Evolutionary conservation across 108 stramenopile genomes (phyloP).

Genomic region (Discostella stelligeroides): DNA sequence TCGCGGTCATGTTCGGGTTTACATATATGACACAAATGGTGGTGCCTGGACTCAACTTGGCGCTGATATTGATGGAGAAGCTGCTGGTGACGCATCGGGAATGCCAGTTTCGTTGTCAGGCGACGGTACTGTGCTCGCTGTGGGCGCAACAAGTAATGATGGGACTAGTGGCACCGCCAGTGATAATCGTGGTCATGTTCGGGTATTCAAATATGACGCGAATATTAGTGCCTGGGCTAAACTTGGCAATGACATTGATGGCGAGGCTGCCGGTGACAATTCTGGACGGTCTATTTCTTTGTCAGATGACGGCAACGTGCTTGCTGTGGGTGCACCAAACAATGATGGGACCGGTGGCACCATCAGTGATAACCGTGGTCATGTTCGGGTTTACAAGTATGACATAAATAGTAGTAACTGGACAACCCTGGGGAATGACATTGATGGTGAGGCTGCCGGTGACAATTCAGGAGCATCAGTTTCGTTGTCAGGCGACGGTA

Average conservation of each 20-base stretch:
- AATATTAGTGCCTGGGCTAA: too few species aligned
- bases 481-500: slow-evolving; percentile 24
- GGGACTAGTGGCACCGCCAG: too few species aligned
- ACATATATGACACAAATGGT: neutral
- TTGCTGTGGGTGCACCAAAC: slow-evolving; percentile 9
- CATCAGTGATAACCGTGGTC: too few species aligned
- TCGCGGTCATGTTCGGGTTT: neutral
- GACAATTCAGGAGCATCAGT: slow-evolving; percentile 5
- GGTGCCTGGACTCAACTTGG: slow-evolving; percentile 11
- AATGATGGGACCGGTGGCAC: neutral
- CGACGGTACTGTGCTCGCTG: too few species aligned
- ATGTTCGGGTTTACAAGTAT: slow-evolving; percentile 1
- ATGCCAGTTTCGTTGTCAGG: too few species aligned
- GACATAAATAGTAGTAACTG: slow-evolving; percentile 2
- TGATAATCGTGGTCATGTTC: too few species aligned
- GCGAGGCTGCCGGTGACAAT: too few species aligned
- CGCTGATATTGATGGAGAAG: too few species aligned
- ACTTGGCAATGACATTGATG: neutral
- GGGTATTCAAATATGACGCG: too few species aligned
- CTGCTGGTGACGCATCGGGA: too few species aligned
- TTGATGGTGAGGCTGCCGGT: too few species aligned
- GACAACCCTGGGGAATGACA: slow-evolving; percentile 4
- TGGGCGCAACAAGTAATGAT: too few species aligned
- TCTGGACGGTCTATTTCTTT: slow-evolving; percentile 17
- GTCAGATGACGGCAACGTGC: neutral